phyloP scores from a whole-genome alignment of 2,329 filamentous ascomycete species.

The Diaporthe ampelina region DNA sequence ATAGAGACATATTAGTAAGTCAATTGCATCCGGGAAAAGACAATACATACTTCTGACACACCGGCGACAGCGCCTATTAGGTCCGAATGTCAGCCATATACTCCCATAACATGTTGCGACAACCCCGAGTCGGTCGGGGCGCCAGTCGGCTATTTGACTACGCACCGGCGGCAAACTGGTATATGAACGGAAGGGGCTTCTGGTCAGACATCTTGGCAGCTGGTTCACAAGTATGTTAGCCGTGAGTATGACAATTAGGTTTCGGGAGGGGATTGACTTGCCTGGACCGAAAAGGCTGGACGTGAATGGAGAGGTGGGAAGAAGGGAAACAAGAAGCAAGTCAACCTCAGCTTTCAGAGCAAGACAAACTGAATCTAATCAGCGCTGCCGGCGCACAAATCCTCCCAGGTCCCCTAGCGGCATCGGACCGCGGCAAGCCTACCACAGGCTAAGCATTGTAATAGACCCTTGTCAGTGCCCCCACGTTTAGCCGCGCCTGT shows the following conservation, averaged over 20 bases:
- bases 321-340: conserved; percentile 9
- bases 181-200: conserved; percentile 89
- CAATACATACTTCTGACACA: conserved; percentile 87
- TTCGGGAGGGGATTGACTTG: conserved; percentile 1
- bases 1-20: conserved; percentile 44
- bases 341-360: conserved; percentile 10
- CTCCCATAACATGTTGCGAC: conserved; percentile 43
- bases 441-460: conserved; percentile 5
- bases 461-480: conserved; percentile 22
- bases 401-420: conserved; percentile 33
- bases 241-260: not conserved
- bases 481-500: conserved; percentile 30
- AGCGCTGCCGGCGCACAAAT: conserved; percentile 31
- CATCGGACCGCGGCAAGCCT: conserved; percentile 37
- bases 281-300: conserved; percentile 33
- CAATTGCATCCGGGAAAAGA: conserved; percentile 41
- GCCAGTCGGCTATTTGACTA: conserved; percentile 46
- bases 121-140: conserved; percentile 10
- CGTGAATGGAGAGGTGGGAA: conserved; percentile 1
- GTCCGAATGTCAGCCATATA: conserved; percentile 47
- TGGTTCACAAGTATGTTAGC: not conserved
- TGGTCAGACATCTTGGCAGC: conserved; percentile 70
- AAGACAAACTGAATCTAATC: conserved; percentile 18
- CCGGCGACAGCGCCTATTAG: conserved; percentile 87
- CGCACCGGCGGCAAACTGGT: conserved; percentile 94